Evolutionary conservation across 2,329 filamentous ascomycete genomes (phyloP), one percentile per base, ranked within the genome.

Genomic region (Penicillium sp.): DNA sequence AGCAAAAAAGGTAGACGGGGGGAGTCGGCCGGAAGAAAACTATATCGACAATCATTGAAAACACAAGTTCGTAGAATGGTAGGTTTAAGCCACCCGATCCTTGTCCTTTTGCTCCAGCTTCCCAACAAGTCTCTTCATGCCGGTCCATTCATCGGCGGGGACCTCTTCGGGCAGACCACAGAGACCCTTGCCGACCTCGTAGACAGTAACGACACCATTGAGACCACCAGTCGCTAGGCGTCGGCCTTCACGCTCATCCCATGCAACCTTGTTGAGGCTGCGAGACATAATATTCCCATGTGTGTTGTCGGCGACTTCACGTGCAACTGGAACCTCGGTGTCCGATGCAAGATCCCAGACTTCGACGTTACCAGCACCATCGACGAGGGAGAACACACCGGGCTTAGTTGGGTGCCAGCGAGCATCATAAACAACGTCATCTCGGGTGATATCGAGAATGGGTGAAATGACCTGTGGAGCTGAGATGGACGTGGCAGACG

Each of bases 341-440:
- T 97, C 92, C 18, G 92, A 83, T 11, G 90, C 93, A 48, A 99
- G 84, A 70, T 99, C 95, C 91, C 94, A 99, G 47, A 99, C 82
- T 75, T 99, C 95, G 16, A 99, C 81, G 74, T 87, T 90, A 29
- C 94, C 95, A 2, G 90, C 91, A 32, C 94, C 94, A 65, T 99
- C 95, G 2, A 97, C 94, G 18, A 96, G 85, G 1, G 91, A 91
- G 74, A 99, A 99, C 8, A 99, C 90, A 36, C 92, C 92, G 0
- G 94, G 94, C 71, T 94, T 93, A 61, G 94, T 85, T 0, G 94
- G 94, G 13, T 91, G 96, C 95, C 95, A 99, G 49, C 88, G 88
- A 2, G 91, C 92, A 71, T 97, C 93, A 76, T 99, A 99, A 48
- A 99, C 92, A 18, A 97, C 88, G 67, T 99, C 95, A 76, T 99